Evolutionary conservation across 2,329 filamentous ascomycete species (phyloP), one percentile per base, ranked within the genome.

Genomic region (Botrytis hyacinthi): DNA sequence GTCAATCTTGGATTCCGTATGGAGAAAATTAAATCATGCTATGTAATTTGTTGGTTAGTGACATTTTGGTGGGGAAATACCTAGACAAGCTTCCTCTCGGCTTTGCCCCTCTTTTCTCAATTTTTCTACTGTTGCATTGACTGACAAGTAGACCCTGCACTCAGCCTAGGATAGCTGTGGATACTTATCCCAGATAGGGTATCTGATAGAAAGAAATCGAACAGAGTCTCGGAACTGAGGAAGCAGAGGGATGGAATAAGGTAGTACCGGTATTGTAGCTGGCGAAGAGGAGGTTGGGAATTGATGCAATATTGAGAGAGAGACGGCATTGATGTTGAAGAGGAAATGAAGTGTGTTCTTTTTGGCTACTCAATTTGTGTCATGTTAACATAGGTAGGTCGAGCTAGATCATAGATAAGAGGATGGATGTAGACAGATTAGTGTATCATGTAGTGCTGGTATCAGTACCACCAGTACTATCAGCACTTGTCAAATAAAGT

Each of bases 51-150:
- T 44, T 57, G 51, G 51, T 29, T 46, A n/a, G 35, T 32, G 29
- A 26, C 22, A 48, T 65, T 44, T 59, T 57, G 59, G 60, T 71
- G 70, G 70, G 59, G 70, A 40, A 37, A 35, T n/a, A n/a, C 26
- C n/a, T 29, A 29, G 51, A 26, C 26, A 54, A 54, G 51, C 51
- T 29, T 54, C 51, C 12, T n/a, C 51, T 54, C 16, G 51, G 26
- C 51, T 29, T 44, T 71, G 57, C 69, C 69, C 69, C 69, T 54
- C 69, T 46, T 54, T 71, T 54, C 32, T 65, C 44, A 54, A 29
- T 16, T 54, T 51, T 46, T 42, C 14, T 37, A 32, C 26, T 6
- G 42, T 26, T 63, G 70, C 70, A 71, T 51, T 22, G 70, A 71
- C 35, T 71, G n/a, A 48, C 42, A 40, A 61, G 68, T 20, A 71